Conservation (phyloP, 176 grass and related monocot genomes). For the Phoenix dactylifera region DNA sequence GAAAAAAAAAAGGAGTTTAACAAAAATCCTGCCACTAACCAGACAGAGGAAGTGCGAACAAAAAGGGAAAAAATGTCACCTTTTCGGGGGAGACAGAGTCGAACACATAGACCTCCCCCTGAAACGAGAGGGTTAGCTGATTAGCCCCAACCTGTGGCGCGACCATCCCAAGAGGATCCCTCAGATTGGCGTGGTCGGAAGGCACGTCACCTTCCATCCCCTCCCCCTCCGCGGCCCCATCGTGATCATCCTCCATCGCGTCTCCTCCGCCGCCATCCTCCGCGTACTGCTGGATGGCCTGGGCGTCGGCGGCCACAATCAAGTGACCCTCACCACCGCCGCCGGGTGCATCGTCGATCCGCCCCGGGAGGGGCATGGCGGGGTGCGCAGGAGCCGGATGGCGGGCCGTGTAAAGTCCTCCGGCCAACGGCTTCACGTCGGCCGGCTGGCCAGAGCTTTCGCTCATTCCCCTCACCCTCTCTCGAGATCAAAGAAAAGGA, state of each 20-base stretch:
- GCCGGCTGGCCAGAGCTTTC: slow-evolving; percentile 31
- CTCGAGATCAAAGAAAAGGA: no score
- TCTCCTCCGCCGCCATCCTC: slow-evolving; percentile 9
- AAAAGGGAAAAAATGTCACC: slow-evolving; percentile 17
- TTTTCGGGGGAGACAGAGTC: slow-evolving; percentile 97
- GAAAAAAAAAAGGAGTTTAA: neutral
- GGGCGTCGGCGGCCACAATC: slow-evolving; percentile 43
- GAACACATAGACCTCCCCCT: slow-evolving; percentile 96
- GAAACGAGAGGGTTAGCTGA: slow-evolving; percentile 93
- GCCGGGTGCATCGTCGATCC: slow-evolving; percentile 5
- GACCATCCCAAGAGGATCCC: slow-evolving; percentile 27
- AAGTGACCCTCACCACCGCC: slow-evolving; percentile 10
- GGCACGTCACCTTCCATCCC: slow-evolving; percentile 26
- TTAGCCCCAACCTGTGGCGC: slow-evolving; percentile 31
- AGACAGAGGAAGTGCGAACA: neutral
- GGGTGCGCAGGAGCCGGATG: slow-evolving; percentile 37
- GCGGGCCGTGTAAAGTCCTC: no score
- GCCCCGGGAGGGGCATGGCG: slow-evolving; percentile 24
- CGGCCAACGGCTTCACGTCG: slow-evolving; percentile 39
- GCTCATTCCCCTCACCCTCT: slow-evolving; percentile 22
- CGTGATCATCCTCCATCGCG: slow-evolving; percentile 59
- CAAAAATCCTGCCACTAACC: neutral
- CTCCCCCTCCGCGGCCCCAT: slow-evolving; percentile 22
- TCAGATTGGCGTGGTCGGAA: slow-evolving; percentile 20
- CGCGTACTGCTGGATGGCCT: slow-evolving; percentile 33